A percentile compares a stretch with the other conserved stretches of the same genome.
These are phyloP conservation scores for Eucalyptus marginata DNA, from an alignment of 345 rosid genomes.

Conservation along the genomic window DNA sequence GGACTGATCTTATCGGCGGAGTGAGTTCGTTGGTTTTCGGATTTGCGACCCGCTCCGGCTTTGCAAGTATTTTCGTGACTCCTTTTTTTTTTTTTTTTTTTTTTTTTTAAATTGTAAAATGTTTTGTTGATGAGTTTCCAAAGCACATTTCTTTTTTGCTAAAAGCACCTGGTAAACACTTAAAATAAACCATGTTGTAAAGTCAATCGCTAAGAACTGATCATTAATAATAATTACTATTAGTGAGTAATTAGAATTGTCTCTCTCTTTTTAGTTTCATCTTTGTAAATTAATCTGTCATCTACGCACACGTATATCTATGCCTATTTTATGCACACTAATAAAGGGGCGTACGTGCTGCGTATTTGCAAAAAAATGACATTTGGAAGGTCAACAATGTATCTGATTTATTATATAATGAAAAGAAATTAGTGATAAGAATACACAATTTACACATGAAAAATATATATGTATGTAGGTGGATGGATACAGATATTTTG, in stretches of 20 bases:
- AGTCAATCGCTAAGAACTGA: background rate
- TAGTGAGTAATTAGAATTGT: background rate
- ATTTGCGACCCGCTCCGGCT: background rate
- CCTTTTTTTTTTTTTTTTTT: background rate
- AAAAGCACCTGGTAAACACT: background rate
- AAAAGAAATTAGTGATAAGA: background rate
- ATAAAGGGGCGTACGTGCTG: background rate
- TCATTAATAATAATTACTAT: background rate
- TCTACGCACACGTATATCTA: accelerated
- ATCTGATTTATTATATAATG: background rate
- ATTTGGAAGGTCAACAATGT: background rate
- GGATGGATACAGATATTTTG: accelerated
- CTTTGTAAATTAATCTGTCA: background rate
- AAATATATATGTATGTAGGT: accelerated
- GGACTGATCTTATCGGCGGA: background rate
- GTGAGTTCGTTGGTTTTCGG: background rate
- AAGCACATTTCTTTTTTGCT: background rate
- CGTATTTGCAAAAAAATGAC: background rate
- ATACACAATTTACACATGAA: accelerated
- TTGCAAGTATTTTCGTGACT: background rate
- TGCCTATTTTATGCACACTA: background rate
- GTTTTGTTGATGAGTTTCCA: background rate
- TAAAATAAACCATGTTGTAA: background rate
- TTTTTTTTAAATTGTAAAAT: background rate
- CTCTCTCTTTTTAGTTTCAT: background rate